Percentiles rank a stretch among this genome's conserved stretches.
Evolutionary conservation across 495 filamentous ascomycete species (phyloP).

Genomic region (Lepraria neglecta): DNA sequence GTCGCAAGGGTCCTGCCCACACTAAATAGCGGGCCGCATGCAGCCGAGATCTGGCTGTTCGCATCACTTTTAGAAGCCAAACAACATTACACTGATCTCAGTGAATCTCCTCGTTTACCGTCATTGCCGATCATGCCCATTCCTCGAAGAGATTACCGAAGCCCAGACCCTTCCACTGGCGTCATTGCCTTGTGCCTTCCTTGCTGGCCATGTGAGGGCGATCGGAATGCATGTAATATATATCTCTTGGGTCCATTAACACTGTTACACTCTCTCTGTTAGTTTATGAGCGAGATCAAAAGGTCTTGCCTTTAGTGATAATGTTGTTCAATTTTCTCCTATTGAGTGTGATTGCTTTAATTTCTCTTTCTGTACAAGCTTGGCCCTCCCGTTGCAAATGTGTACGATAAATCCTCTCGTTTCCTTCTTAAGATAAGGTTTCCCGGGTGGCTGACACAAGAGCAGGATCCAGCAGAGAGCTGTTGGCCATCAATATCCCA

Average conservation of each 20-base stretch:
- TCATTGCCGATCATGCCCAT: background rate
- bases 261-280: background rate
- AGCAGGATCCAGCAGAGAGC: constrained; percentile 31
- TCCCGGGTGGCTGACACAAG: background rate
- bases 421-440: no score
- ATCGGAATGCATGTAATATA: background rate
- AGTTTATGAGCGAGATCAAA: background rate
- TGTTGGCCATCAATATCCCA: constrained; percentile 37
- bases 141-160: background rate
- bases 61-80: no score
- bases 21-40: background rate
- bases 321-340: background rate
- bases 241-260: background rate
- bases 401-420: constrained; percentile 3
- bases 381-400: constrained; percentile 16
- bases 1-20: no score
- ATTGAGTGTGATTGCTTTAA: background rate
- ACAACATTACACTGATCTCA: background rate
- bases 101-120: background rate
- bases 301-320: background rate
- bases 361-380: background rate
- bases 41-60: background rate
- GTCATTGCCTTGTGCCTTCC: background rate
- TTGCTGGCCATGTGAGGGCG: constrained; percentile 12
- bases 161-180: background rate